Evolutionary conservation across 306 rosid genomes (phyloP).

Genomic region (Biancaea sappan): DNA sequence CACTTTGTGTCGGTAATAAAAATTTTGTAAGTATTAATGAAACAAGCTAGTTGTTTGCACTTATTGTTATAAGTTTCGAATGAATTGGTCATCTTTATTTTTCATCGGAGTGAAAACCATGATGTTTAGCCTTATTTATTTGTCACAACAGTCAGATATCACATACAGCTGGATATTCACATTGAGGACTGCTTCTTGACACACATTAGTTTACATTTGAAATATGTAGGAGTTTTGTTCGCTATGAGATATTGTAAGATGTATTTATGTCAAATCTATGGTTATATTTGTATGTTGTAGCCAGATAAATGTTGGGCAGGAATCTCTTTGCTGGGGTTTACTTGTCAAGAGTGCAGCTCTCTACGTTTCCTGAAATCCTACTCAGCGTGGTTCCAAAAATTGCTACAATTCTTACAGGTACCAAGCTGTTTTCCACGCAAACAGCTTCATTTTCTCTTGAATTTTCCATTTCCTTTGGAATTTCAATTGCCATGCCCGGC

Average conservation of each 20-base stretch:
- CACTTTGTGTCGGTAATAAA: slow-evolving; percentile 16
- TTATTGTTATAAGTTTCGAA: background rate
- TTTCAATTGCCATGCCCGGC: slow-evolving; percentile 3
- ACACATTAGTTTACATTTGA: background rate
- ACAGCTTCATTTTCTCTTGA: slow-evolving; percentile 14
- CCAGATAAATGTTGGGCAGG: slow-evolving; percentile 97
- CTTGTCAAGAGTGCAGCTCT: slow-evolving; percentile 75
- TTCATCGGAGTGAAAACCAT: background rate
- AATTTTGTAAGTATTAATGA: background rate
- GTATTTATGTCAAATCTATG: slow-evolving; percentile 27
- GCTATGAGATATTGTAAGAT: background rate
- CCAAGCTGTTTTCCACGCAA: background rate
- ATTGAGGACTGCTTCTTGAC: background rate
- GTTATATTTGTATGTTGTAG: slow-evolving; percentile 46
- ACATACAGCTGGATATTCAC: background rate
- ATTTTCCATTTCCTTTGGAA: background rate
- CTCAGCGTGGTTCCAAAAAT: slow-evolving; percentile 67
- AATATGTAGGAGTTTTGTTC: background rate
- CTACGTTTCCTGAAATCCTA: slow-evolving; percentile 70
- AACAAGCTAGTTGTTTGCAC: background rate
- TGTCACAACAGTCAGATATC: no score
- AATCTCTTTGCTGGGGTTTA: slow-evolving; percentile 76
- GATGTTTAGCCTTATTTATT: background rate
- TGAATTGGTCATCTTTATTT: background rate
- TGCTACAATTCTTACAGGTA: slow-evolving; percentile 78